These are phyloP conservation scores for Phoenix roebelenii DNA, from an alignment of 176 grass and related monocot species.

Conservation along the genomic window DNA sequence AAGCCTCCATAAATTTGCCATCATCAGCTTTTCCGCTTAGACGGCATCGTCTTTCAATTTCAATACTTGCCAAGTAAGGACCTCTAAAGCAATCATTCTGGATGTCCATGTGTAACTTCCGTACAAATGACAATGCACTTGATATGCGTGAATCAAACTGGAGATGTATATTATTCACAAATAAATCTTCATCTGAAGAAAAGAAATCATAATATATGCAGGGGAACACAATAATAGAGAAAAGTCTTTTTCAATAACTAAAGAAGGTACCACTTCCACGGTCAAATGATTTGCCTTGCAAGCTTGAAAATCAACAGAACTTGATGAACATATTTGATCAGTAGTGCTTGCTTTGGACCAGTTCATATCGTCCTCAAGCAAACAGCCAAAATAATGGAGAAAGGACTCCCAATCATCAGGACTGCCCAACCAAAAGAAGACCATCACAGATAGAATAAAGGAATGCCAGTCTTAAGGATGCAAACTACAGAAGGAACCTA, in stretches of 20 bases:
- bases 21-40: conserved; percentile 41
- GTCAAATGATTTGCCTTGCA: conserved; percentile 40
- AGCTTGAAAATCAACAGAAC: conserved; percentile 35
- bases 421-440: conserved; percentile 53
- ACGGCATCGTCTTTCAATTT: conserved; percentile 60
- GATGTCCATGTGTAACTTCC: conserved; percentile 60
- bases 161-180: conserved; percentile 12
- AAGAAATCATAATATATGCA: background rate
- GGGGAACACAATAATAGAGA: too few relatives aligned
- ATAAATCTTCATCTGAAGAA: conserved; percentile 6
- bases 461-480: too few relatives aligned
- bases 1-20: conserved; percentile 55
- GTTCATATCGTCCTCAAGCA: conserved; percentile 65
- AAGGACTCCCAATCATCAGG: conserved; percentile 99
- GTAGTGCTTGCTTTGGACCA: conserved; percentile 46
- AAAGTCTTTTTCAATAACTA: too few relatives aligned
- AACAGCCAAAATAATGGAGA: conserved; percentile 89
- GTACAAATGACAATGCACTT: conserved; percentile 65
- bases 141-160: conserved; percentile 78
- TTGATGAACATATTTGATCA: conserved; percentile 25
- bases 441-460: conserved; percentile 8
- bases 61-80: conserved; percentile 72
- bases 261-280: conserved; percentile 43
- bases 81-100: conserved; percentile 56
- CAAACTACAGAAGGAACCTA: too few relatives aligned